Evolutionary conservation across 2,329 filamentous ascomycete species (phyloP).

Genomic region (Aureobasidium subglaciale): DNA sequence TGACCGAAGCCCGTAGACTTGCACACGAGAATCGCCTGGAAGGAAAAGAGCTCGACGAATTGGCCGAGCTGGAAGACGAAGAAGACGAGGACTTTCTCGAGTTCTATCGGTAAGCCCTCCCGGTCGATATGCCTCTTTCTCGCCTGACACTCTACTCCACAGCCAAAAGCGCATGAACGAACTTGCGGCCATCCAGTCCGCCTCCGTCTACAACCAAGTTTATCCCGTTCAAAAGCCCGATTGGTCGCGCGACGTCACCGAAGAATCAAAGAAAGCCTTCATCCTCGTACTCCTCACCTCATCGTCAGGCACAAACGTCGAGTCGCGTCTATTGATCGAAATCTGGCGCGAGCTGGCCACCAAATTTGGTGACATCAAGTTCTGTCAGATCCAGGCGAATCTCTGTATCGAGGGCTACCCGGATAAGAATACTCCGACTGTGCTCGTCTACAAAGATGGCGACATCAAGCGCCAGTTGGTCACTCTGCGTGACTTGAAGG

Average conservation of each 20-base stretch:
- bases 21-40: constrained; percentile 90
- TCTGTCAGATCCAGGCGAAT: constrained; percentile 87
- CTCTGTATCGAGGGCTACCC: constrained; percentile 97
- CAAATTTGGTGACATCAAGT: constrained; percentile 92
- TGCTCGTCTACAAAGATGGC: constrained; percentile 84
- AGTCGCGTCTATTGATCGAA: constrained; percentile 75
- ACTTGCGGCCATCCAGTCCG: constrained; percentile 64
- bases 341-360: constrained; percentile 77
- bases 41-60: constrained; percentile 88
- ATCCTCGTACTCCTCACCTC: constrained; percentile 77
- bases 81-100: constrained; percentile 92
- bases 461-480: constrained; percentile 89
- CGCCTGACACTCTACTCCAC: not conserved
- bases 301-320: constrained; percentile 68
- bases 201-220: constrained; percentile 78
- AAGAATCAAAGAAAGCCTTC: constrained; percentile 64
- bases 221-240: constrained; percentile 94
- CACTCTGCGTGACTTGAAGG: constrained; percentile 74
- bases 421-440: constrained; percentile 88
- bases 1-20: constrained; percentile 71
- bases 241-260: constrained; percentile 84
- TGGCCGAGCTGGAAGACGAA: constrained; percentile 88
- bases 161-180: constrained; percentile 76
- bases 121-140: constrained; percentile 22
- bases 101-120: constrained; percentile 56